phyloP scores from a whole-genome alignment of 176 grass and related monocot genomes.

The Alopecurus myosuroides region DNA sequence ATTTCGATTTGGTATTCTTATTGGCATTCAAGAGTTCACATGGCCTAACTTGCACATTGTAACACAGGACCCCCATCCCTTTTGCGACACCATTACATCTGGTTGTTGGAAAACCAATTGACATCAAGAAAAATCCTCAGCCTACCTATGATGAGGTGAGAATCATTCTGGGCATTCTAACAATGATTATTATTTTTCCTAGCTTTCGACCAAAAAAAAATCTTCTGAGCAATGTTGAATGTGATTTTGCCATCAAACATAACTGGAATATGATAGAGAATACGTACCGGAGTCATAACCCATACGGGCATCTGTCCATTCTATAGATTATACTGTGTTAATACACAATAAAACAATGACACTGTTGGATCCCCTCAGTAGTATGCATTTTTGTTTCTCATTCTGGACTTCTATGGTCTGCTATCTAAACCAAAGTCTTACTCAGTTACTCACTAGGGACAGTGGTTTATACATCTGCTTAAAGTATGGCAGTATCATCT shows the following conservation, averaged over 20 bases:
- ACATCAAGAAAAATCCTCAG: slow-evolving; percentile 58
- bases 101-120: slow-evolving; percentile 72
- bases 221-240: not conserved
- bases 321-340: not conserved
- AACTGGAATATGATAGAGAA: not conserved
- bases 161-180: not conserved
- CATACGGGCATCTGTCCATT: not conserved
- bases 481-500: not conserved
- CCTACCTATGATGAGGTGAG: slow-evolving; percentile 78
- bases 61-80: slow-evolving; percentile 76
- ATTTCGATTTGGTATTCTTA: not conserved
- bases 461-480: not conserved
- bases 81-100: slow-evolving; percentile 74
- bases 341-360: not conserved
- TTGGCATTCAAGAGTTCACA: slow-evolving; percentile 11
- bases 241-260: not conserved
- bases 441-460: not conserved
- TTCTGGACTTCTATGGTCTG: not conserved
- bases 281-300: not conserved
- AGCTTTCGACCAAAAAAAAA: not conserved
- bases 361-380: not conserved
- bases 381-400: not conserved
- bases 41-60: not conserved
- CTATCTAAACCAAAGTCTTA: not conserved
- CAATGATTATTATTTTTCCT: not conserved